Percentiles rank a stretch among this genome's conserved stretches.
Conservation (phyloP, 2,329 filamentous ascomycete species). For the Verticillium nonalfalfae region DNA sequence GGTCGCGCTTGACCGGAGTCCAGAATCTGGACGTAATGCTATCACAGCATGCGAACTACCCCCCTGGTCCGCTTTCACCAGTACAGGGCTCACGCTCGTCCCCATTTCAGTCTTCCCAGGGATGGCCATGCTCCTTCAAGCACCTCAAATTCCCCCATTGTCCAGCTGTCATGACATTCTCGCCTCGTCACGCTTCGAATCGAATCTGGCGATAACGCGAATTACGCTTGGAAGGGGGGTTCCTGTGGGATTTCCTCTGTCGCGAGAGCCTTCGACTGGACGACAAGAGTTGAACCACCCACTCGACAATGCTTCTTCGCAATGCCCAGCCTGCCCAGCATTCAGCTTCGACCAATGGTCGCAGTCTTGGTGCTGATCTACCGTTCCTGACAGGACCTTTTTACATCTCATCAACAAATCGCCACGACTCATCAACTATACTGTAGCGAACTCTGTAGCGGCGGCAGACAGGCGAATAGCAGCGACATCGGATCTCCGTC, state of each 20-base stretch:
- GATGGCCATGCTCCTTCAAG: not conserved
- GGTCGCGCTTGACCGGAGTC: not conserved
- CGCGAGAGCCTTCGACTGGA: not conserved
- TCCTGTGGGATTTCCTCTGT: not conserved
- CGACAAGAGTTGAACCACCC: not conserved
- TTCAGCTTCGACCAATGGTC: not conserved
- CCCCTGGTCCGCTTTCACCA: not conserved
- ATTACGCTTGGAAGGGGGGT: not conserved
- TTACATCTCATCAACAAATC: not conserved
- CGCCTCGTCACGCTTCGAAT: not conserved
- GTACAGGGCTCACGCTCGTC: not conserved
- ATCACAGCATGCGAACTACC: not conserved
- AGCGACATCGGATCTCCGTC: not conserved
- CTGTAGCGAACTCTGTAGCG: not conserved
- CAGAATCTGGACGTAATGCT: not conserved
- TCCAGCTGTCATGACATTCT: not conserved
- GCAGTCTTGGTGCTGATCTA: not conserved
- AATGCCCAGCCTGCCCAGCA: not conserved
- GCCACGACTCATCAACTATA: not conserved
- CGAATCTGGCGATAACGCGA: not conserved
- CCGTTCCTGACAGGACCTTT: slow-evolving; percentile 8
- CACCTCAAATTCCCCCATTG: not conserved
- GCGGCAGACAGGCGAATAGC: not conserved
- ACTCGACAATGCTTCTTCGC: not conserved
- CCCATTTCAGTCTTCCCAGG: not conserved